phyloP scores from a whole-genome alignment of 495 filamentous ascomycete genomes.

The Cenococcum geophilum region DNA sequence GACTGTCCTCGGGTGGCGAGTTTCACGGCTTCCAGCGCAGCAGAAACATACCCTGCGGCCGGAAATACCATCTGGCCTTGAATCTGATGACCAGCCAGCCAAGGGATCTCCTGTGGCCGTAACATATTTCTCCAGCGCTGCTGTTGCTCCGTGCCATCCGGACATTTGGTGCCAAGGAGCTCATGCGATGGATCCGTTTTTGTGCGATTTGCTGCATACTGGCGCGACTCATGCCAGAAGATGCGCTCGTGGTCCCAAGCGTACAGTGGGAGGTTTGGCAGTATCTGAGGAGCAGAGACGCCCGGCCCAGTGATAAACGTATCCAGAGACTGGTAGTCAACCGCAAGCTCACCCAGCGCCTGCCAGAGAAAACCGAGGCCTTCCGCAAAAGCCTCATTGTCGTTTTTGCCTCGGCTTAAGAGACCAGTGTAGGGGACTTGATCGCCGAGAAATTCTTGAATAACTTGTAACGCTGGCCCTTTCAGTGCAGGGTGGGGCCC shows the following conservation, averaged over 20 bases:
- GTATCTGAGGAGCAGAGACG: too few relatives aligned
- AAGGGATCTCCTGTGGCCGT: not conserved
- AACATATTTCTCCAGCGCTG: constrained; percentile 2
- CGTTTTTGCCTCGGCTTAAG: not conserved
- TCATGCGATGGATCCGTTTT: too few relatives aligned
- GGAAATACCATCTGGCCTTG: not conserved
- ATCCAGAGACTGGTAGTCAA: not conserved
- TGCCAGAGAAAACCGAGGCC: not conserved
- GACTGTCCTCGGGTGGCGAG: too few relatives aligned
- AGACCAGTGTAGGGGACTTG: not conserved
- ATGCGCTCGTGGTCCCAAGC: too few relatives aligned
- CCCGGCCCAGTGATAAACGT: too few relatives aligned
- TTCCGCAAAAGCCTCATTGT: not conserved
- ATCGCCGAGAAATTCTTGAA: not conserved
- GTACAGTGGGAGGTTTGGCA: too few relatives aligned
- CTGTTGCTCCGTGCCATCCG: not conserved
- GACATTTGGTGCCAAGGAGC: too few relatives aligned
- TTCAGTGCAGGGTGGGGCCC: constrained; percentile 60
- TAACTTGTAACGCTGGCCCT: constrained; percentile 42
- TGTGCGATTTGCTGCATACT: too few relatives aligned
- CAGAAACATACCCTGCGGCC: not conserved
- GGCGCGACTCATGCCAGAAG: too few relatives aligned
- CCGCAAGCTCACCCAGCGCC: not conserved
- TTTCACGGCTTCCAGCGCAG: not conserved
- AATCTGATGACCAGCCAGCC: not conserved